Conservation (phyloP, 139 green algal genomes). For the Chlorella sp. region DNA sequence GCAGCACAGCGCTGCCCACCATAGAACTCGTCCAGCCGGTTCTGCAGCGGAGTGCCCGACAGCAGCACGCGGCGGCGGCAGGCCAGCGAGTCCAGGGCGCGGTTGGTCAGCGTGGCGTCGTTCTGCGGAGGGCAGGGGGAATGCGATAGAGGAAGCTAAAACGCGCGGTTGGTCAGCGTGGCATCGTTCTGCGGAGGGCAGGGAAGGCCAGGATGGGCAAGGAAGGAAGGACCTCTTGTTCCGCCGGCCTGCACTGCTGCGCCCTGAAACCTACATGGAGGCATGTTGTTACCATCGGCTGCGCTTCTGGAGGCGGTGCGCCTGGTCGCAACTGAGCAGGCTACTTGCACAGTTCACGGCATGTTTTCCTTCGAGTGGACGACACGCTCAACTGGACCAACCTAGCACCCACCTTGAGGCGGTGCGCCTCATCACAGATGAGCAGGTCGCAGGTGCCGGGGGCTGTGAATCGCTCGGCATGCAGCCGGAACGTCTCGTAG, state of each 20-base stretch:
- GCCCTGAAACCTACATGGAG: too few relatives aligned
- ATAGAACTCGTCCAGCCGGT: slow-evolving; percentile 93
- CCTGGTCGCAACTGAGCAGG: too few relatives aligned
- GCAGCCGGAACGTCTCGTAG: slow-evolving; percentile 98
- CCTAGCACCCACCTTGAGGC: not conserved
- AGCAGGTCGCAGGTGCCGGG: slow-evolving; percentile 90
- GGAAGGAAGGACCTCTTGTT: too few relatives aligned
- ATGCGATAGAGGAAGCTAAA: too few relatives aligned
- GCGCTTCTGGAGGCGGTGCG: too few relatives aligned
- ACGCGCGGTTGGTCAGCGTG: slow-evolving; percentile 89
- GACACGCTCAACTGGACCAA: too few relatives aligned
- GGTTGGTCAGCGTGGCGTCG: slow-evolving; percentile 92
- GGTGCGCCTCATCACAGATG: slow-evolving; percentile 93
- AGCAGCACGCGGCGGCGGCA: slow-evolving; percentile 96
- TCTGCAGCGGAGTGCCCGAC: slow-evolving; percentile 95
- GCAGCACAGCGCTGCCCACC: not conserved
- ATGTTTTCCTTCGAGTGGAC: too few relatives aligned
- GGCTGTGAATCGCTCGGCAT: slow-evolving; percentile 76
- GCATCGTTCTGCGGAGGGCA: slow-evolving; percentile 88
- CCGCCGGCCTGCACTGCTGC: too few relatives aligned
- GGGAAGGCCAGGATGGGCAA: too few relatives aligned
- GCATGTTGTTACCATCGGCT: too few relatives aligned
- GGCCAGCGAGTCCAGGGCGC: slow-evolving; percentile 80
- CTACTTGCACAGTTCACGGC: too few relatives aligned
- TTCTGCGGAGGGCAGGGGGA: slow-evolving; percentile 79